phyloP scores from a whole-genome alignment of 208 protist genomes.

The Leishmania lainsoni region DNA sequence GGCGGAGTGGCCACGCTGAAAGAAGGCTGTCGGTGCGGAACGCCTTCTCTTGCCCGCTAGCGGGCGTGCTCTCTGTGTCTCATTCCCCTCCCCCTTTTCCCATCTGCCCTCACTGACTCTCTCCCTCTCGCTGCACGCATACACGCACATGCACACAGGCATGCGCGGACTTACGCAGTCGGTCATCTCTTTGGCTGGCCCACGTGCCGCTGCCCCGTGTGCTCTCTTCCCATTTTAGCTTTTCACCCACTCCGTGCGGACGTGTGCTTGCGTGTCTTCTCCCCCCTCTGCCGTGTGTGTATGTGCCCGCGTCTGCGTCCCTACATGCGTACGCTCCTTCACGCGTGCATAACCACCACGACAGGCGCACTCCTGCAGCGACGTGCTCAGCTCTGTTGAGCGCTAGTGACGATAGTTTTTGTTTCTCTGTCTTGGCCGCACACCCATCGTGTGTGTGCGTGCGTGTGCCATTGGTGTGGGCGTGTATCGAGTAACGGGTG shows the following conservation, averaged over 20 bases:
- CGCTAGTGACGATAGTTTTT: background rate
- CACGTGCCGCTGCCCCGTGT: background rate
- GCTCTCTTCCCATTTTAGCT: background rate
- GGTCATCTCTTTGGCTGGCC: background rate
- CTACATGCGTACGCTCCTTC: background rate
- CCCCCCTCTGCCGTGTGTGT: background rate
- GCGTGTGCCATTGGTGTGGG: background rate
- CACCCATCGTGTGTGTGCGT: background rate
- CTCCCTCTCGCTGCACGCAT: background rate
- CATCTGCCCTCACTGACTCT: constrained; percentile 1
- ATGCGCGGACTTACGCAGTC: background rate
- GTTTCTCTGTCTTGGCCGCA: background rate
- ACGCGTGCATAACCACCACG: background rate
- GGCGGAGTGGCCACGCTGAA: background rate
- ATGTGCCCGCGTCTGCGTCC: background rate
- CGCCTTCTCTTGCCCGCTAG: background rate
- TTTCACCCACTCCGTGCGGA: background rate
- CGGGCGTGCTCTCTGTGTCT: background rate
- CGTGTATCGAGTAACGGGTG: background rate
- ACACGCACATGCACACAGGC: constrained; percentile 1
- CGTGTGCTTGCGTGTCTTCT: background rate
- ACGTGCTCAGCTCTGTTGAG: background rate
- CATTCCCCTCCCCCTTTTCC: background rate
- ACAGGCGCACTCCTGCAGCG: constrained; percentile 1
- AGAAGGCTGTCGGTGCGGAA: background rate